Evolutionary conservation across 371 early-diverging fungal genomes (phyloP), one percentile per base, ranked within the genome.

Genomic region (Saksenaea oblongispora): DNA sequence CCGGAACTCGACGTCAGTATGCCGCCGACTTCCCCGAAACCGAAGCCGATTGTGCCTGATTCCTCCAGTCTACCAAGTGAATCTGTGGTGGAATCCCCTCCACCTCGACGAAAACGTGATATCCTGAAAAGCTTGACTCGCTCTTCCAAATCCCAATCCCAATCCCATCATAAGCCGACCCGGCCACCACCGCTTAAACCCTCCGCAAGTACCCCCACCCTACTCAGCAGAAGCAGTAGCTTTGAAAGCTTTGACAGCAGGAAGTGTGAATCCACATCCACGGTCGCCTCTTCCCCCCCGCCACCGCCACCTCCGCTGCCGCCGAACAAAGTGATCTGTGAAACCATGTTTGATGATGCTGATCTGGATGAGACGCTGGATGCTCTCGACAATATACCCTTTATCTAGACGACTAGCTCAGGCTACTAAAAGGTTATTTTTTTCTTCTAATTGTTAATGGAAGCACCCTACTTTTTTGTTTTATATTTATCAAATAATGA

Each of bases 111-210:
- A 22, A 47, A 68, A 54, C 59, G 77, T n/a, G 59, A 73, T 36
- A 62, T 77, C 8, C 60, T 80, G 1, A 63, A 78, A 34, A 76
- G 78, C 62, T 72, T 80, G 39, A 80, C 80, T 17, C 67, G 74
- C 13, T 47, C 51, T 5, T 18, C 51, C 17, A 22, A n/a, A 8
- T 18, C 51, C 22, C 51, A n/a, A 8, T 18, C 51, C 22, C 51
- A 47, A 47, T 47, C 51, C 17, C 27, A 18, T 22, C n/a, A 47
- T 18, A n/a, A 47, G 22, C 51, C 51, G 22, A 18, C 51, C 0
- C 4, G 31, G 7, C 27, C 51, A 22, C 51, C 51, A 2, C 8
- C 24, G 22, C 51, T 47, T 3, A 47, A 47, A 22, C 51, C 65
- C 4, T 71, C 71, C 0, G 34, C 60, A 9, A 71, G 71, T 54